Base-by-base conservation (phyloP, 2,329 filamentous ascomycete genomes). In the Bipolaris oryzae region DNA sequence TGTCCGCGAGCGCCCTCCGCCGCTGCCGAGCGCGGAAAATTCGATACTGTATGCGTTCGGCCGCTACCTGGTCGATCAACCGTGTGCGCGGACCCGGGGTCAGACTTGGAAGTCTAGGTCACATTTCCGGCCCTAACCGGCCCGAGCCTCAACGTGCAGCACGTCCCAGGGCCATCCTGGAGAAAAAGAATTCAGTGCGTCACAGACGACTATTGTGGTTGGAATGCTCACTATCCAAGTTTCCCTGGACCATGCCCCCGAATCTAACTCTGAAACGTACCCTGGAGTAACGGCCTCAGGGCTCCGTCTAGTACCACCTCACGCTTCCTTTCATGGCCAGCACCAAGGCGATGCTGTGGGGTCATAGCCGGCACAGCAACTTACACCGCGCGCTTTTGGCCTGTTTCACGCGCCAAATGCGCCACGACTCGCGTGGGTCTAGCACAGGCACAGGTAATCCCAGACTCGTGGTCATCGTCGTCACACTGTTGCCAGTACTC, bases 61-160 rank as follows among this genome's bases (percentile, higher is more conserved):
- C 57, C 62, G 60, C 67, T 63, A 61, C 60, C 44, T 63, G 60
- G 69, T 67, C 65, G 69, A 71, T 71, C 68, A 71, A 63, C 68
- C 69, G 65, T 67, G 53, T 50, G 50, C 59, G 52, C 53, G 53
- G 49, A 54, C 50, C 59, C 46, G 53, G 59, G 59, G 56, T 57
- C 47, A 51, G 50, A 52, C 43, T 67, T 62, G 59, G 65, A 60
- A 50, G 53, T 48, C 55, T 53, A 60, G 50, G 53, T 62, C 50
- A 55, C 61, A 59, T 62, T 64, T 58, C 64, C 68, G 68, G 64
- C 58, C 70, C 68, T 67, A 66, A 57, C 66, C 69, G 69, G 68
- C 60, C 70, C 70, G 66, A 66, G 46, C 64, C 67, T 66, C 65
- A 65, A 60, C 60, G 61, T 62, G 55, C 66, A 62, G 64, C 62